Evolutionary conservation across 495 filamentous ascomycete species (phyloP), one percentile per base, ranked within the genome.

Genomic region (Annulohypoxylon stygium): DNA sequence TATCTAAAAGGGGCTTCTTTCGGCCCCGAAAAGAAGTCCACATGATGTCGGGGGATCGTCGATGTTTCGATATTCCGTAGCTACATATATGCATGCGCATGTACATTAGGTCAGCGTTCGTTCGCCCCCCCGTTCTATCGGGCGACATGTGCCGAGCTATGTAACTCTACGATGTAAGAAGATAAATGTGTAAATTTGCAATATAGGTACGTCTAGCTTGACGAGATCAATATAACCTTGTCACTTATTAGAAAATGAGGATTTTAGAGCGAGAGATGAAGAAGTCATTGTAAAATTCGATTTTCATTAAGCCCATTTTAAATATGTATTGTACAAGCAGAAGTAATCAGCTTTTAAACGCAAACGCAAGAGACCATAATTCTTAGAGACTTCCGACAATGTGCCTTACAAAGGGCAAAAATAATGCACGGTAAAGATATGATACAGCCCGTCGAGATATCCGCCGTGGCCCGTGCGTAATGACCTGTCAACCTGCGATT

Each of bases 311-410:
- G 25, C 25, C 25, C 50, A 33, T 43, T 60, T 41, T 59, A 20
- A 10, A 11, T 25, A 23, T 41, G 37, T 60, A 60, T 12, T 60
- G 57, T 60, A 60, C 57, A 60, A 60, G 18, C 20, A 23, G 10
- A 25, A 43, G 36, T 43, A 3, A 60, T 20, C 34, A 59, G 50
- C 7, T 30, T 16, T 41, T 16, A 33, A 36, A n/a, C n/a, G 18
- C 30, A 18, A 25, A 59, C n/a, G 11, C 8, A 2, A 51, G 8
- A 47, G n/a, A 47, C 4, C 16, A 6, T 4, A n/a, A n/a, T 11
- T 7, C n/a, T 20, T 9, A 30, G n/a, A 47, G 43, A 47, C 43
- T 47, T 47, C 12, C 43, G 43, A 20, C 20, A 18, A 18, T 6
- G 43, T 20, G 43, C 43, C 4, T 47, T 4, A 26, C 3, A 20